Conservation (phyloP, 2,329 filamentous ascomycete genomes). For the Beauveria sp. region DNA sequence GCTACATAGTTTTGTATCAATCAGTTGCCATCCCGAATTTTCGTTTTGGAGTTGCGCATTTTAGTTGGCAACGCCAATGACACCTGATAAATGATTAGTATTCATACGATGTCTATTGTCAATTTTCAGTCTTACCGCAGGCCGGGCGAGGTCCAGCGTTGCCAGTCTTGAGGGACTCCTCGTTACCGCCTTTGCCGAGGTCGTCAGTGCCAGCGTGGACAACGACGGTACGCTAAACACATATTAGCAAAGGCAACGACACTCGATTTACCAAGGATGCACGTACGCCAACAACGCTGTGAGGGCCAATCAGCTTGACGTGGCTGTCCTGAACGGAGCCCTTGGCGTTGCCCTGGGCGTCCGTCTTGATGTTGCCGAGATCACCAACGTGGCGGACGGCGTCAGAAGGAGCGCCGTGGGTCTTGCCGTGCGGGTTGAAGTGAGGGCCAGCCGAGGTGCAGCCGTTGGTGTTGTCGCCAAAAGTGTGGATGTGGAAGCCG, state of each 20-base stretch:
- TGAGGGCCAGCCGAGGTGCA: slow-evolving; percentile 98
- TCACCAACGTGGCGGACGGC: slow-evolving; percentile 90
- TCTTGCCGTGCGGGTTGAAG: slow-evolving; percentile 95
- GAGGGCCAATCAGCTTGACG: slow-evolving; percentile 91
- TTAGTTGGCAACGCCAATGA: slow-evolving; percentile 81
- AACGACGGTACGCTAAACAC: slow-evolving; percentile 75
- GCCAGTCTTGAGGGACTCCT: slow-evolving; percentile 97
- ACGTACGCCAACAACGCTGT: slow-evolving; percentile 87
- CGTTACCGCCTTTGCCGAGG: slow-evolving; percentile 83
- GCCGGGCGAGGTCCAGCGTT: slow-evolving; percentile 91
- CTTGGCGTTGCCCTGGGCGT: slow-evolving; percentile 82
- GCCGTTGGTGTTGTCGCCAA: slow-evolving; percentile 99
- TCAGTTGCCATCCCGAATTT: not conserved
- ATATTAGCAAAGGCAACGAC: not conserved
- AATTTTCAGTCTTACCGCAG: slow-evolving; percentile 59
- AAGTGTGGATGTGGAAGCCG: slow-evolving; percentile 98
- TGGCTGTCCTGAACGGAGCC: slow-evolving; percentile 73
- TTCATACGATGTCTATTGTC: not conserved
- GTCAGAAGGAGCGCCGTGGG: slow-evolving; percentile 81
- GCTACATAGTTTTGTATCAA: not conserved
- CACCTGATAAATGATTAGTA: slow-evolving; percentile 43
- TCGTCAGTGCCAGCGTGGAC: slow-evolving; percentile 94
- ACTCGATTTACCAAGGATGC: not conserved
- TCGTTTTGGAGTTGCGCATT: not conserved
- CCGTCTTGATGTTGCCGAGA: slow-evolving; percentile 94